Conservation (phyloP, 2,329 filamentous ascomycete species). For the Aspergillus intermedius region DNA sequence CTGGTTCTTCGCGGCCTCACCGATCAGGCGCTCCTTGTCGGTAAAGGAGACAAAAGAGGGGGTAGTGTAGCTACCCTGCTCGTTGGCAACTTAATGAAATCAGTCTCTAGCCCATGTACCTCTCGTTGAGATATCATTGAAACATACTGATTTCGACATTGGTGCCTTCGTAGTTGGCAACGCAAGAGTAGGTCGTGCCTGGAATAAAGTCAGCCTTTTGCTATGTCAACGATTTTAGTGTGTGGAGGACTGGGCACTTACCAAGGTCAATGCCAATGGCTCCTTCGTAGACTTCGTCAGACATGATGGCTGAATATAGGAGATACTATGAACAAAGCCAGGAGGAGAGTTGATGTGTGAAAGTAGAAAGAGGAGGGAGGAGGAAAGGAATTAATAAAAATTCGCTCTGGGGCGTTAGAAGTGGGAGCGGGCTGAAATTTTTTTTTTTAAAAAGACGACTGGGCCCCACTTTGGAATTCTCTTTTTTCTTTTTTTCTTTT, state of each 20-base stretch:
- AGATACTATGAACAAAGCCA: constrained; percentile 17
- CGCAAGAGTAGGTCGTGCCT: constrained; percentile 99
- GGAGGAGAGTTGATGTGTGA: constrained; percentile 4
- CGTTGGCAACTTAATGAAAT: constrained; percentile 70
- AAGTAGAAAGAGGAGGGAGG: constrained; percentile 5
- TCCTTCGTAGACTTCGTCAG: constrained; percentile 98
- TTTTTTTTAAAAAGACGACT: constrained; percentile 15
- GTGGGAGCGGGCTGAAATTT: constrained; percentile 17
- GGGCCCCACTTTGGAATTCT: constrained; percentile 12
- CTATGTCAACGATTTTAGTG: neutral
- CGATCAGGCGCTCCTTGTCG: constrained; percentile 96
- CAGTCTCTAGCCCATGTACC: constrained; percentile 4
- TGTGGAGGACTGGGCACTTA: constrained; percentile 45
- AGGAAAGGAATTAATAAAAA: constrained; percentile 12
- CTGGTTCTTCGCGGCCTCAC: constrained; percentile 99
- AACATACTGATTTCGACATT: constrained; percentile 95
- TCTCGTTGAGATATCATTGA: constrained; percentile 1
- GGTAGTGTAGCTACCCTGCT: constrained; percentile 98
- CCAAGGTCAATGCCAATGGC: constrained; percentile 99
- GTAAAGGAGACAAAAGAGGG: constrained; percentile 99
- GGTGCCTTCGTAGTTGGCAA: constrained; percentile 97
- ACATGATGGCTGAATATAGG: constrained; percentile 53
- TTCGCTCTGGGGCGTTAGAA: constrained; percentile 13
- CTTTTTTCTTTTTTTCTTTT: constrained; percentile 8
- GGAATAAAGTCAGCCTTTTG: constrained; percentile 12